These are phyloP conservation scores for Phialophora verrucosa DNA, from an alignment of 2,329 filamentous ascomycete species.

Conservation along the genomic window DNA sequence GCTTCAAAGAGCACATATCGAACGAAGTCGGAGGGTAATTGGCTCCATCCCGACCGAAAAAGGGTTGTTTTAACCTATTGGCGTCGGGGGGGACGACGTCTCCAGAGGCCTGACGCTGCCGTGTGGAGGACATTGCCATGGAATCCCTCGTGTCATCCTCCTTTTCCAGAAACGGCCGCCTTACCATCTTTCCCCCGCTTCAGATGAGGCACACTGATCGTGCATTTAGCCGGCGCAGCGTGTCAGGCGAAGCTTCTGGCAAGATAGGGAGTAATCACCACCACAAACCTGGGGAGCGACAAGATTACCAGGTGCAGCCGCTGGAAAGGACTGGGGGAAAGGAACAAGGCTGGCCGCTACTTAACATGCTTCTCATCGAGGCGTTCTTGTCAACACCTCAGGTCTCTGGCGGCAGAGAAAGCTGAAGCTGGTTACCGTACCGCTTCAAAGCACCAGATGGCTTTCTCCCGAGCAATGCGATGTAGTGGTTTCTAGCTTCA, in stretches of 20 bases:
- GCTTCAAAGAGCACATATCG: background rate
- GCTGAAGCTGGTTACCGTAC: background rate
- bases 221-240: background rate
- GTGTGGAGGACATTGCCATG: background rate
- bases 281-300: background rate
- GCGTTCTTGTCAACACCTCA: background rate
- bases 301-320: background rate
- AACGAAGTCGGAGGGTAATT: background rate
- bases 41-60: background rate
- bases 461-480: background rate
- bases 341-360: background rate
- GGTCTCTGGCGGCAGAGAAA: background rate
- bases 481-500: slow-evolving; percentile 18
- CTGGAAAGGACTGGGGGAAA: background rate
- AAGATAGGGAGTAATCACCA: background rate
- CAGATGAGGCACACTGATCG: background rate
- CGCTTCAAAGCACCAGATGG: background rate
- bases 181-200: slow-evolving; percentile 1
- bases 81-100: background rate
- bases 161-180: background rate
- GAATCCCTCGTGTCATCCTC: background rate
- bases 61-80: background rate
- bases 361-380: background rate
- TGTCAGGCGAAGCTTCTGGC: background rate
- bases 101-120: background rate